phyloP scores from a whole-genome alignment of 176 grass and related monocot species.

The Puccinellia tenuiflora region DNA sequence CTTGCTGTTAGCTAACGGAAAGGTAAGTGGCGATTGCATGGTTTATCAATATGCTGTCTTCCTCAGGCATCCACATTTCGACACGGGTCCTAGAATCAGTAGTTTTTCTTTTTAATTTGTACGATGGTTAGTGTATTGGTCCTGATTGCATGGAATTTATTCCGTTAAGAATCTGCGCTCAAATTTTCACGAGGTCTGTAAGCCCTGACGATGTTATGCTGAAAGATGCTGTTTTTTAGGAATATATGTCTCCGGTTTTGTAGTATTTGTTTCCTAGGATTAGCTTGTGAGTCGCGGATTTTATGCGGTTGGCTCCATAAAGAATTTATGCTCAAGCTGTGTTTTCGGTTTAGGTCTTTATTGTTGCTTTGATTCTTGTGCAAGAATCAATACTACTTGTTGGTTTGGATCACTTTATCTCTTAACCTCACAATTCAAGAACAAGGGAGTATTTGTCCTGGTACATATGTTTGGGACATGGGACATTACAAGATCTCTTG shows the following conservation, averaged over 20 bases:
- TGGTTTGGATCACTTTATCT: slow-evolving; percentile 5
- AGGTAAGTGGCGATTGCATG: neutral
- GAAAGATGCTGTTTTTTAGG: neutral
- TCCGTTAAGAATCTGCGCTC: slow-evolving; percentile 9
- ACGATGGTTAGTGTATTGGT: neutral
- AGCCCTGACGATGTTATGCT: neutral
- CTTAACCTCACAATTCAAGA: neutral
- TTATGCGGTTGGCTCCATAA: neutral
- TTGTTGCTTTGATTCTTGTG: slow-evolving; percentile 19
- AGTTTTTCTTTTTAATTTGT: neutral
- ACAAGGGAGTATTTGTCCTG: neutral
- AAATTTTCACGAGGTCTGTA: neutral
- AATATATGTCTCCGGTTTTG: neutral
- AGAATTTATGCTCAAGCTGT: slow-evolving; percentile 6
- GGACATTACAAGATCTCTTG: neutral
- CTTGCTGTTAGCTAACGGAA: neutral
- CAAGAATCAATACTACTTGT: slow-evolving; percentile 12
- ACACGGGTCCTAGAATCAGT: neutral
- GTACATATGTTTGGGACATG: slow-evolving; percentile 11
- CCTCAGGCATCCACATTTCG: neutral
- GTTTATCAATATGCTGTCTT: neutral
- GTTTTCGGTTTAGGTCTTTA: slow-evolving; percentile 14
- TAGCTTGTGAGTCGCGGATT: neutral
- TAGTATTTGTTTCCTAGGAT: neutral
- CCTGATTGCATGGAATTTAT: slow-evolving; percentile 6